Evolutionary conservation across 305 asterid genomes (phyloP).

Genomic region (Euphrasia arctica): DNA sequence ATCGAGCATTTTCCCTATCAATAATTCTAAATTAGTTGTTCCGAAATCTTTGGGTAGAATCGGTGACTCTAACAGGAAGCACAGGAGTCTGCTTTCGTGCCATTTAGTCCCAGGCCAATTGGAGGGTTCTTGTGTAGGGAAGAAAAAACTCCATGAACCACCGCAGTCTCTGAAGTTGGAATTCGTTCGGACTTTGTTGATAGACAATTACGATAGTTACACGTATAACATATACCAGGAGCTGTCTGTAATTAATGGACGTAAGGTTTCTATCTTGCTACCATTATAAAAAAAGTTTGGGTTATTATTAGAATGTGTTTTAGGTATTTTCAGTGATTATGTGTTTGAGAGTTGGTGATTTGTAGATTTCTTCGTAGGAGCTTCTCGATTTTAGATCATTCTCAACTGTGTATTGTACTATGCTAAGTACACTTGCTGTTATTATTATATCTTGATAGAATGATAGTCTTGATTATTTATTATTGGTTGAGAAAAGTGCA

Average conservation of each 20-base stretch:
- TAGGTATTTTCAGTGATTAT: background rate
- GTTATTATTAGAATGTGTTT: background rate
- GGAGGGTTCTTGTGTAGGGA: constrained; percentile 52
- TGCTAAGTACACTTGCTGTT: background rate
- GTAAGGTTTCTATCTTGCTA: constrained; percentile 48
- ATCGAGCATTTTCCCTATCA: constrained; percentile 37
- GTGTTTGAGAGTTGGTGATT: background rate
- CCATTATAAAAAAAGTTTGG: background rate
- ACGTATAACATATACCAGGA: constrained; percentile 95
- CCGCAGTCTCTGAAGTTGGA: constrained; percentile 45
- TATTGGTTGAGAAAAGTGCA: background rate
- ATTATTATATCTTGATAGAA: background rate
- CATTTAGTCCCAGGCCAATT: constrained; percentile 58
- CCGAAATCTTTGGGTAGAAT: constrained; percentile 39
- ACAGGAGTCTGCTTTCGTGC: constrained; percentile 41
- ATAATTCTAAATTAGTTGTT: constrained; percentile 34
- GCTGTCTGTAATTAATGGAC: constrained; percentile 76
- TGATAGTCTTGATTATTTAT: too few relatives aligned
- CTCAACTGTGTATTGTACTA: background rate
- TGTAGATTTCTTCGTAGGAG: background rate
- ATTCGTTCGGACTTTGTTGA: constrained; percentile 67
- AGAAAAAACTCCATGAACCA: constrained; percentile 44
- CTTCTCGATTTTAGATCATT: constrained; percentile 6
- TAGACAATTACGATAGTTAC: constrained; percentile 96
- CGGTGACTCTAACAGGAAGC: constrained; percentile 38